phyloP scores from a whole-genome alignment of 202 grass and related monocot species.

The Panicum virgatum region DNA sequence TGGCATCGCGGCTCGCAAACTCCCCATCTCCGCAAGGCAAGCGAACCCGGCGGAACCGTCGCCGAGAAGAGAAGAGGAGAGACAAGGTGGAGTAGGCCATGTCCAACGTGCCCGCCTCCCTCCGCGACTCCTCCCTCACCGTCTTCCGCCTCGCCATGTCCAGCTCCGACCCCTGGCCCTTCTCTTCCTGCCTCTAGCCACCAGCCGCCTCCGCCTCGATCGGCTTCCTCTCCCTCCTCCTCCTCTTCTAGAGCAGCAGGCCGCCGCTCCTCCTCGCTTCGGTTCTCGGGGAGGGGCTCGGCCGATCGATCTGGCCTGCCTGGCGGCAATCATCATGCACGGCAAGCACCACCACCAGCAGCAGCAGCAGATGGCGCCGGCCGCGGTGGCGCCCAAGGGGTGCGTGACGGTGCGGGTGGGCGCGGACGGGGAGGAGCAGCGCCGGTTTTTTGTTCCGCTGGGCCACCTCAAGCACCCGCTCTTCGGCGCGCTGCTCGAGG shows the following conservation, averaged over 20 bases:
- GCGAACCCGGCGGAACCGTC: not conserved
- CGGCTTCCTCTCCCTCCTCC: not conserved
- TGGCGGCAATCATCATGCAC: constrained; percentile 8
- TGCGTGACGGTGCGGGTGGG: constrained; percentile 76
- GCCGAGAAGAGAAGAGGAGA: not conserved
- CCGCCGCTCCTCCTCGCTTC: no score
- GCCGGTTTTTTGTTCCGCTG: constrained; percentile 71
- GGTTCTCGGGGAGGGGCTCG: no score
- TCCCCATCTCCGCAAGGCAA: not conserved
- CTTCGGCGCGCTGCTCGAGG: constrained; percentile 67
- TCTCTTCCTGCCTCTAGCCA: constrained; percentile 60
- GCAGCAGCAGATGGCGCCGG: not conserved
- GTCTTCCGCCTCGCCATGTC: constrained; percentile 89
- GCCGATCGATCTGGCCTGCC: not conserved
- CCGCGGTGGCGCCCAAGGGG: constrained; percentile 60
- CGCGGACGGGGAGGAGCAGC: constrained; percentile 65
- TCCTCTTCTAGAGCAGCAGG: not conserved
- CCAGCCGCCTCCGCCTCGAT: no score
- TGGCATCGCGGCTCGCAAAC: not conserved
- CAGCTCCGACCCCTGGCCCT: constrained; percentile 93
- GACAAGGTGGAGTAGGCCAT: constrained; percentile 47
- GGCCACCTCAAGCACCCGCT: constrained; percentile 83
- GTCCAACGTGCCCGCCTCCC: constrained; percentile 94
- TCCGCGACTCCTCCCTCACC: constrained; percentile 86
- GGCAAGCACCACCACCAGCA: constrained; percentile 29